Evolutionary conservation across 2,329 filamentous ascomycete genomes (phyloP).

Genomic region (Esteya vermicola): DNA sequence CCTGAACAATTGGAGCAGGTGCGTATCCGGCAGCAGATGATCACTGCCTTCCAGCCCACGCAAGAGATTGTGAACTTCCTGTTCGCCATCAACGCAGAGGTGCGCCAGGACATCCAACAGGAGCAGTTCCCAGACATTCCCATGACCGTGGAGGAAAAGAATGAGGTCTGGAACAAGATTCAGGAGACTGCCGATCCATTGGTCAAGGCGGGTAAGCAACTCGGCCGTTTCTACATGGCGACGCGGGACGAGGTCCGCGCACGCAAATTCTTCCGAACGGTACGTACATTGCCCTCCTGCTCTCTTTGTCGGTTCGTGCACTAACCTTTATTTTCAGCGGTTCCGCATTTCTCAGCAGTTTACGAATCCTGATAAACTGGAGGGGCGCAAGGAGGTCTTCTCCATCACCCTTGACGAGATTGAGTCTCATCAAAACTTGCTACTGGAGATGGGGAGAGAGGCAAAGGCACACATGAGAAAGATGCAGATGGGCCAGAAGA

Average conservation of each 20-base stretch:
- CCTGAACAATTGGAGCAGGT: slow-evolving; percentile 25
- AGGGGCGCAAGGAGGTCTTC: slow-evolving; percentile 30
- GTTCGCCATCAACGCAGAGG: slow-evolving; percentile 17
- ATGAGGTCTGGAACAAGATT: slow-evolving; percentile 30
- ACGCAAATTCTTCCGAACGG: slow-evolving; percentile 36
- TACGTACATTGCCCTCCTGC: slow-evolving; percentile 20
- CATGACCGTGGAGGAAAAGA: slow-evolving; percentile 29
- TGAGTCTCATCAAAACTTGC: slow-evolving; percentile 30
- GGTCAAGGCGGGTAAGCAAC: slow-evolving; percentile 26
- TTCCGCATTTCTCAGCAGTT: slow-evolving; percentile 40
- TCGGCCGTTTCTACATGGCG: slow-evolving; percentile 19
- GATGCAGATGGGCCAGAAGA: slow-evolving; percentile 3
- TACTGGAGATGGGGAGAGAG: slow-evolving; percentile 39
- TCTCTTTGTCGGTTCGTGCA: background rate
- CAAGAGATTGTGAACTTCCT: slow-evolving; percentile 25
- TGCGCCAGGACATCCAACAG: slow-evolving; percentile 19
- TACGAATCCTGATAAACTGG: slow-evolving; percentile 31
- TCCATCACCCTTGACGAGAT: slow-evolving; percentile 37
- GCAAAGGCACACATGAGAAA: slow-evolving; percentile 3
- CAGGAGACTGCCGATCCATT: slow-evolving; percentile 26
- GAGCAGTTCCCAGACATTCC: slow-evolving; percentile 29
- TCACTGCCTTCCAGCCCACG: slow-evolving; percentile 12
- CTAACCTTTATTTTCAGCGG: slow-evolving; percentile 25
- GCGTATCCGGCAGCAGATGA: slow-evolving; percentile 11
- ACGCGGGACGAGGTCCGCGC: slow-evolving; percentile 35